phyloP scores from a whole-genome alignment of 2,329 filamentous ascomycete genomes.

The Fusarium metavorans region DNA sequence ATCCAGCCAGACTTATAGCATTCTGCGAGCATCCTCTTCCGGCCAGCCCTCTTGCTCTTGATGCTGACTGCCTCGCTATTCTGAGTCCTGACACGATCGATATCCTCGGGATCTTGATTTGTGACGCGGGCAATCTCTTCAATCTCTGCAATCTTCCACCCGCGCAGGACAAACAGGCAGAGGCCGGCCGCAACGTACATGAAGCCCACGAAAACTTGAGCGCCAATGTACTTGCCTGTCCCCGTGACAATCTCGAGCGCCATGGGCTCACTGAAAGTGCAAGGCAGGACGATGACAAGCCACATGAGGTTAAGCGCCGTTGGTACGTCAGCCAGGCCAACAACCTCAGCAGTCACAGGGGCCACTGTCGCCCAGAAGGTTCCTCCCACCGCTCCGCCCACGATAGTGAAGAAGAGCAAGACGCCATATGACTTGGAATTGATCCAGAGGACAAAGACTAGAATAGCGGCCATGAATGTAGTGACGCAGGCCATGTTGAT shows the following conservation, averaged over 20 bases:
- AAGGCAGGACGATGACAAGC: conserved; percentile 77
- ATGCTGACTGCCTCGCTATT: conserved; percentile 46
- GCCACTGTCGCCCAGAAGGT: conserved; percentile 78
- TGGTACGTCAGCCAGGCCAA: conserved; percentile 76
- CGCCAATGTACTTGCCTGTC: conserved; percentile 62
- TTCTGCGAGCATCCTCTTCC: conserved; percentile 49
- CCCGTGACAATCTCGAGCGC: conserved; percentile 65
- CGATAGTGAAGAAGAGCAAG: conserved; percentile 76
- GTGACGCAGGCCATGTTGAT: conserved; percentile 78
- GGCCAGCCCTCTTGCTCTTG: conserved; percentile 46
- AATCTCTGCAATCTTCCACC: conserved; percentile 55
- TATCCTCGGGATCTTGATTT: conserved; percentile 45
- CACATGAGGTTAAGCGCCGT: conserved; percentile 77
- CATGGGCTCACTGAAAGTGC: conserved; percentile 76
- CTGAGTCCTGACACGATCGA: conserved; percentile 48
- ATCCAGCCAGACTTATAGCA: conserved; percentile 47
- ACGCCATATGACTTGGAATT: conserved; percentile 73
- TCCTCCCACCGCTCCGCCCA: conserved; percentile 78
- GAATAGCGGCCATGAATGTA: conserved; percentile 73
- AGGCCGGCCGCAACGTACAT: conserved; percentile 66
- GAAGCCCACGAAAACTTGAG: conserved; percentile 70
- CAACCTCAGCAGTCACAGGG: conserved; percentile 79
- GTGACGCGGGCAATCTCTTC: conserved; percentile 48
- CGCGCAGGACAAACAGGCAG: conserved; percentile 50
- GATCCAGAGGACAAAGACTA: conserved; percentile 79